These are phyloP conservation scores for Salix purpurea DNA, from an alignment of 345 rosid genomes.

Conservation along the genomic window DNA sequence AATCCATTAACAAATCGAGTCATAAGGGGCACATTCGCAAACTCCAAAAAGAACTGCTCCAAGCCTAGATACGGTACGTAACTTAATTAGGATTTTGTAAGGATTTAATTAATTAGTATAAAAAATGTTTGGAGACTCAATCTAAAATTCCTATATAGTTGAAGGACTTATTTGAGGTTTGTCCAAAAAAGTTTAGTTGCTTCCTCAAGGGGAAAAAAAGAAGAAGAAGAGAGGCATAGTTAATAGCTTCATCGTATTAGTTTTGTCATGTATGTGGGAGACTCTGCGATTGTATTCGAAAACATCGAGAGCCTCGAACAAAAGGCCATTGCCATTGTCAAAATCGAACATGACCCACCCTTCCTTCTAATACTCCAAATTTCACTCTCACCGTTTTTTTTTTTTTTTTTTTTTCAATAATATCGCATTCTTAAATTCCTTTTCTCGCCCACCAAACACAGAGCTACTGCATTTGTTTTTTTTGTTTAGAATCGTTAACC, in stretches of 20 bases:
- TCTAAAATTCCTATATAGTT: not conserved
- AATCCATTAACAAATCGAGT: not conserved
- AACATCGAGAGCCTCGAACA: slow-evolving; percentile 19
- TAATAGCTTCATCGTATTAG: not conserved
- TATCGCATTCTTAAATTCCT: not conserved
- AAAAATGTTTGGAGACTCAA: not conserved
- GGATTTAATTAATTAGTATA: not conserved
- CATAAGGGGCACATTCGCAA: no score
- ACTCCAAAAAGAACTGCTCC: not conserved
- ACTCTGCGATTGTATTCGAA: not conserved
- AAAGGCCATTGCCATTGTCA: slow-evolving; percentile 21
- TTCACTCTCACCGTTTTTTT: not conserved
- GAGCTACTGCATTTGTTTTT: not conserved
- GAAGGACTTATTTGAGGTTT: not conserved
- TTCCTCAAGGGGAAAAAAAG: not conserved
- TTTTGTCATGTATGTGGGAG: not conserved
- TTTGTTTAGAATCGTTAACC: not conserved
- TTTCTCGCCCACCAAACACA: slow-evolving; percentile 22
- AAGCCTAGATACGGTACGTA: not conserved
- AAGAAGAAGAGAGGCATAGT: not conserved
- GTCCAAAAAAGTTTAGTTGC: not conserved
- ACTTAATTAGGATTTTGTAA: not conserved
- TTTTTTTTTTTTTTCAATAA: not conserved
- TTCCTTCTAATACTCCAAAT: not conserved
- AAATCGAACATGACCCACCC: slow-evolving; percentile 25